These are phyloP conservation scores for Russula lepida DNA, from an alignment of 768 basidiomycete species.

Conservation along the genomic window DNA sequence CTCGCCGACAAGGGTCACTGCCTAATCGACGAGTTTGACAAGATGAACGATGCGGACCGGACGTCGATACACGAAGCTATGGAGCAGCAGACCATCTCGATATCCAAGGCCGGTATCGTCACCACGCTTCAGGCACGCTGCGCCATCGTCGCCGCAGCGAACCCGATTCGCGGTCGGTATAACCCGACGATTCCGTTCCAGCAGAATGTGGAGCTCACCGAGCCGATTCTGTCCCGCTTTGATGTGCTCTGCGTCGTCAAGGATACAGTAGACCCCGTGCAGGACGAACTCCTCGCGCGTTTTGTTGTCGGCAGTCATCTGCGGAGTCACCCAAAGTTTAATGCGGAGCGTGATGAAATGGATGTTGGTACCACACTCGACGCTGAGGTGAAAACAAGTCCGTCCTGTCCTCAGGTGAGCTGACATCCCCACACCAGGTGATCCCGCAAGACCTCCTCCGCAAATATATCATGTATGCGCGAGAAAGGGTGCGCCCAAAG, in stretches of 20 bases:
- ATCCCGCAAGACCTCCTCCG: conserved; percentile 94
- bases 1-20: conserved; percentile 97
- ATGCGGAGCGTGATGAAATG: conserved; percentile 81
- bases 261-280: conserved; percentile 92
- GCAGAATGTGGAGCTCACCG: conserved; percentile 97
- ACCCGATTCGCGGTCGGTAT: conserved; percentile 94
- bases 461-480: conserved; percentile 99
- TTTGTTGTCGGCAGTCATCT: conserved; percentile 98
- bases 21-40: conserved; percentile 98
- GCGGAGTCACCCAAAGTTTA: conserved; percentile 90
- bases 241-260: conserved; percentile 98
- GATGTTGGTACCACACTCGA: conserved; percentile 84
- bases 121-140: conserved; percentile 97
- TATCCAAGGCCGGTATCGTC: conserved; percentile 97
- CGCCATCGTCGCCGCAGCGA: conserved; percentile 95
- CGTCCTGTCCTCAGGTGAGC: neutral
- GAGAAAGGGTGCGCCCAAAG: conserved; percentile 88
- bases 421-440: conserved; percentile 44
- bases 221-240: conserved; percentile 96
- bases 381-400: conserved; percentile 67
- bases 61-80: conserved; percentile 99
- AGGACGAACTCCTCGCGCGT: conserved; percentile 91
- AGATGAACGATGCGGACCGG: conserved; percentile 98
- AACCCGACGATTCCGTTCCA: conserved; percentile 98
- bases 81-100: conserved; percentile 99